Evolutionary conservation across 352 stramenopile species (phyloP).

Genomic region (Pythium guiyangense): DNA sequence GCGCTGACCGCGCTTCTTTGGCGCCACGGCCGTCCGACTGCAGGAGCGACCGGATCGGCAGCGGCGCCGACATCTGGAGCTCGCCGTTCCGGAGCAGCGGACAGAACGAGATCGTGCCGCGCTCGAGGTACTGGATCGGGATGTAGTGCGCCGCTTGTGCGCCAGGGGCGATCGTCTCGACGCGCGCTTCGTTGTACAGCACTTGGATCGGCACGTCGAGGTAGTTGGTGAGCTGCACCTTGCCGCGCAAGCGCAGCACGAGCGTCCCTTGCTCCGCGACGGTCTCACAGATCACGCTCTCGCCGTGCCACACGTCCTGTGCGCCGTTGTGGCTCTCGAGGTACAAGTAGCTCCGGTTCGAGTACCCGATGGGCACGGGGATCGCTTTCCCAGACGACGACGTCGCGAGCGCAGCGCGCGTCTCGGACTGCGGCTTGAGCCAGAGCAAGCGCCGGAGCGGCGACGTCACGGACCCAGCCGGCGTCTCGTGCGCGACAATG

Average conservation of each 20-base stretch:
- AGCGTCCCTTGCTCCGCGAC: constrained; percentile 83
- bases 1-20: constrained; percentile 19
- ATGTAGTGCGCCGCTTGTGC: constrained; percentile 61
- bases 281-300: constrained; percentile 83
- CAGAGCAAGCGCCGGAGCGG: constrained; percentile 69
- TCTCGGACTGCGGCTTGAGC: constrained; percentile 66
- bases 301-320: constrained; percentile 63
- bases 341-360: constrained; percentile 80
- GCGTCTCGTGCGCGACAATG: constrained; percentile 80
- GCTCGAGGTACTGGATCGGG: constrained; percentile 75
- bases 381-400: constrained; percentile 58
- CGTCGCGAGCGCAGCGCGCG: constrained; percentile 3
- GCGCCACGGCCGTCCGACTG: constrained; percentile 23
- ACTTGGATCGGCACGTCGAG: constrained; percentile 68
- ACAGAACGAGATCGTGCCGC: constrained; percentile 64
- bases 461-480: constrained; percentile 72
- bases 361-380: constrained; percentile 84
- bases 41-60: constrained; percentile 61
- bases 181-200: constrained; percentile 63
- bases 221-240: constrained; percentile 76
- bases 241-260: constrained; percentile 69
- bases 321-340: constrained; percentile 61
- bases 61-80: constrained; percentile 47
- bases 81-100: constrained; percentile 55
- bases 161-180: constrained; percentile 45